Evolutionary conservation across 23 red algal species (phyloP).

Genomic region (Chondrus crispus): DNA sequence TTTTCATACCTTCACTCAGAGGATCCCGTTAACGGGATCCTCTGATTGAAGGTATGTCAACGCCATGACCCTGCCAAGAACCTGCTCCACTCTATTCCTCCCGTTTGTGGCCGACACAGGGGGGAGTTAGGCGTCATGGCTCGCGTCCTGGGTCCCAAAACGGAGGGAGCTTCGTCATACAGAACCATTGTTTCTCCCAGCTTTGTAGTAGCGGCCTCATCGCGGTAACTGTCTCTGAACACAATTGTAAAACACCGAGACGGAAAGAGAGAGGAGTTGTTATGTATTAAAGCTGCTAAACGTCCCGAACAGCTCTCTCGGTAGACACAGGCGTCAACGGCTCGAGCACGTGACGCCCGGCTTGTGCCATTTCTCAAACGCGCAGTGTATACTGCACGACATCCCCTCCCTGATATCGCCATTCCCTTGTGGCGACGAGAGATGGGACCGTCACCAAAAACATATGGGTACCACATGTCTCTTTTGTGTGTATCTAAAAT

Average conservation of each 20-base stretch:
- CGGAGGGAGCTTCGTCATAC: neutral
- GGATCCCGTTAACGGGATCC: neutral
- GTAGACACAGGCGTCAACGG: neutral
- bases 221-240: neutral
- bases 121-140: neutral
- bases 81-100: neutral
- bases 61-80: neutral
- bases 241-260: neutral
- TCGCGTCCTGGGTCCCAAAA: neutral
- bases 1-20: neutral
- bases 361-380: neutral
- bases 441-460: neutral
- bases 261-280: neutral
- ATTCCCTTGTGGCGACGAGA: neutral
- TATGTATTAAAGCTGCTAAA: neutral
- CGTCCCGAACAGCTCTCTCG: neutral
- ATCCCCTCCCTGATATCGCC: neutral
- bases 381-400: neutral
- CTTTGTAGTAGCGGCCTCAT: neutral
- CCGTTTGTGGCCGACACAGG: neutral
- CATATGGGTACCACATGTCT: neutral
- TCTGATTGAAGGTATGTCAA: neutral
- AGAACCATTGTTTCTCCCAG: neutral
- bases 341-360: neutral
- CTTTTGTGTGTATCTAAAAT: constrained; percentile 7